phyloP scores from a whole-genome alignment of 1,284 basidiomycete genomes.

The Athelia sp. region DNA sequence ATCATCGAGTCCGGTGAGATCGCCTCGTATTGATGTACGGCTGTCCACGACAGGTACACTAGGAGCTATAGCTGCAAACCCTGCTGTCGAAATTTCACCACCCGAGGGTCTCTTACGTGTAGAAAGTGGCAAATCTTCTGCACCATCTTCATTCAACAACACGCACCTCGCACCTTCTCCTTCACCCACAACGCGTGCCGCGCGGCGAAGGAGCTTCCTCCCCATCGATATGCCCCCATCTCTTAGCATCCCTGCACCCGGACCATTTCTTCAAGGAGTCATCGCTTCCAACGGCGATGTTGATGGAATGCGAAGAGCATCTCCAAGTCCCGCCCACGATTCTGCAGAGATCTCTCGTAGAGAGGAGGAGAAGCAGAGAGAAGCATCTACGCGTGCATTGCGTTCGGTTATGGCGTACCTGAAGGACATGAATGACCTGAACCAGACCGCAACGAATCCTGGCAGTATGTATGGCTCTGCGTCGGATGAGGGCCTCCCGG shows the following conservation, averaged over 20 bases:
- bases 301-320: constrained; percentile 26
- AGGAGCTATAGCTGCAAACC: constrained; percentile 33
- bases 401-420: constrained; percentile 93
- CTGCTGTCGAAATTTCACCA: constrained; percentile 13
- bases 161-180: constrained; percentile 17
- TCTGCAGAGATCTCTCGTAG: constrained; percentile 47
- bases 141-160: constrained; percentile 21
- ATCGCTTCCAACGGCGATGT: constrained; percentile 44
- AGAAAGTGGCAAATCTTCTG: neutral
- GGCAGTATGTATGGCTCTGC: constrained; percentile 48
- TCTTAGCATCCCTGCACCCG: constrained; percentile 57
- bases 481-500: constrained; percentile 33
- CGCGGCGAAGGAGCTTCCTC: constrained; percentile 80
- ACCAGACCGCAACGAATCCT: constrained; percentile 48
- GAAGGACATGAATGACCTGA: constrained; percentile 90
- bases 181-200: constrained; percentile 30
- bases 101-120: constrained; percentile 1
- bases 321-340: constrained; percentile 42
- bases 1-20: constrained; percentile 28
- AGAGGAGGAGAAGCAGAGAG: constrained; percentile 66
- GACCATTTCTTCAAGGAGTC: constrained; percentile 53
- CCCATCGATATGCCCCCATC: constrained; percentile 64
- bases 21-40: constrained; percentile 63
- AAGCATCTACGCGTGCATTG: constrained; percentile 72
- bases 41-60: constrained; percentile 63